A percentile compares a stretch with the other conserved stretches of the same genome.
These are phyloP conservation scores for Mycena filopes DNA, from an alignment of 768 basidiomycete species.

Conservation along the genomic window DNA sequence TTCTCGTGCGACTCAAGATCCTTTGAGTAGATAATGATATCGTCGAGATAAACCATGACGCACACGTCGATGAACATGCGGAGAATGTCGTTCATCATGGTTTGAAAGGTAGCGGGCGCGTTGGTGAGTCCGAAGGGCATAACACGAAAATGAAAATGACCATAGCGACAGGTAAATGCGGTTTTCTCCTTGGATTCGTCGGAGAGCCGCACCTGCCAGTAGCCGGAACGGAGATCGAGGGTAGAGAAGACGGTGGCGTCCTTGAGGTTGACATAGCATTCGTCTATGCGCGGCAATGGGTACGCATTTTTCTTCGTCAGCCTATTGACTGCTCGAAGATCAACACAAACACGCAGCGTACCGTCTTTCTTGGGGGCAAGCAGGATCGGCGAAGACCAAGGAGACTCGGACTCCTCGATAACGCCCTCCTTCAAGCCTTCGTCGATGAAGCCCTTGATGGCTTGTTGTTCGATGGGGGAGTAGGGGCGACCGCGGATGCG, in stretches of 20 bases:
- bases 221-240: constrained; percentile 4
- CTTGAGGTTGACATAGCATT: constrained; percentile 6
- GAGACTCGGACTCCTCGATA: constrained; percentile 13
- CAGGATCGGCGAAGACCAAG: constrained; percentile 18
- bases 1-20: constrained; percentile 13
- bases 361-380: constrained; percentile 37
- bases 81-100: constrained; percentile 32
- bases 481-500: constrained; percentile 8
- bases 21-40: constrained; percentile 41
- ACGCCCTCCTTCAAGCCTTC: constrained; percentile 5
- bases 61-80: constrained; percentile 47
- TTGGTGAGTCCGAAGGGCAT: constrained; percentile 52
- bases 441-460: constrained; percentile 9
- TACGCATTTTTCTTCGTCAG: constrained; percentile 42
- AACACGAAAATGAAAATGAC: constrained; percentile 49
- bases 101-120: constrained; percentile 54
- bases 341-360: constrained; percentile 28
- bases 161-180: constrained; percentile 49
- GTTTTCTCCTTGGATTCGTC: constrained; percentile 44
- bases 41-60: constrained; percentile 43
- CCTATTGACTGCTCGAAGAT: constrained; percentile 31
- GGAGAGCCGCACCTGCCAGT: constrained; percentile 7
- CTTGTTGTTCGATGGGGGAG: constrained; percentile 7
- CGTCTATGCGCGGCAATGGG: constrained; percentile 39
- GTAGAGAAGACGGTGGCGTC: constrained; percentile 1